Evolutionary conservation across 2,329 filamentous ascomycete genomes (phyloP).

Genomic region (Diaporthe vaccinii): DNA sequence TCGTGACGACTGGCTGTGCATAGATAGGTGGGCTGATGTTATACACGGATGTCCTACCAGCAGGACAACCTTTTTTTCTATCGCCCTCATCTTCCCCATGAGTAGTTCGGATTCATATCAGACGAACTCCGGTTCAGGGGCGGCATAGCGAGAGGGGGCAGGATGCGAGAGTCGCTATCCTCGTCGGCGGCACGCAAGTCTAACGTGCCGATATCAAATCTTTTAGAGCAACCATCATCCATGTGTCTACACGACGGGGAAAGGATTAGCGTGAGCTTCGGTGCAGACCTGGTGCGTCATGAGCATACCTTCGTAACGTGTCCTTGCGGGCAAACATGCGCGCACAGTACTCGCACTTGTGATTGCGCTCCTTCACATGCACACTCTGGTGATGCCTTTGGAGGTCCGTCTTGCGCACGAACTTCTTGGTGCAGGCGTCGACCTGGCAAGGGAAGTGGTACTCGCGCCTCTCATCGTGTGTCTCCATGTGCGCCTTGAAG

Average conservation of each 20-base stretch:
- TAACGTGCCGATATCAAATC: slow-evolving; percentile 70
- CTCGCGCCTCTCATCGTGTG: slow-evolving; percentile 80
- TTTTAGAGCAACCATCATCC: slow-evolving; percentile 81
- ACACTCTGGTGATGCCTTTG: slow-evolving; percentile 74
- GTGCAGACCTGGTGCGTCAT: not conserved
- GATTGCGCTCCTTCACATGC: slow-evolving; percentile 79
- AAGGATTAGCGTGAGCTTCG: not conserved
- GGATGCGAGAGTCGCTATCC: slow-evolving; percentile 42
- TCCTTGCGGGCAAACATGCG: slow-evolving; percentile 84
- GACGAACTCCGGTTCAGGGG: slow-evolving; percentile 41
- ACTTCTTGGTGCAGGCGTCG: slow-evolving; percentile 77
- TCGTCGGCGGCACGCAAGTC: slow-evolving; percentile 57
- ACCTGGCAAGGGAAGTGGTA: slow-evolving; percentile 79
- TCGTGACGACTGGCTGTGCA: not conserved
- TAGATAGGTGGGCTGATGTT: not conserved
- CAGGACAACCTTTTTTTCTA: not conserved
- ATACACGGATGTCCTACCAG: slow-evolving; percentile 17
- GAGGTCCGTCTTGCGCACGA: slow-evolving; percentile 87
- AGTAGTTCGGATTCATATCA: slow-evolving; percentile 20
- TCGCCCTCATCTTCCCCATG: slow-evolving; percentile 15
- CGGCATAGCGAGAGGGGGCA: slow-evolving; percentile 49
- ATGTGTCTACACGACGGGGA: slow-evolving; percentile 69
- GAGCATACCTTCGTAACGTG: slow-evolving; percentile 79
- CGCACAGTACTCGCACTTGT: slow-evolving; percentile 78
- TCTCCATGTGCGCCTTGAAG: slow-evolving; percentile 87